phyloP scores from a whole-genome alignment of 306 rosid genomes.

The Quercus engelmannii region DNA sequence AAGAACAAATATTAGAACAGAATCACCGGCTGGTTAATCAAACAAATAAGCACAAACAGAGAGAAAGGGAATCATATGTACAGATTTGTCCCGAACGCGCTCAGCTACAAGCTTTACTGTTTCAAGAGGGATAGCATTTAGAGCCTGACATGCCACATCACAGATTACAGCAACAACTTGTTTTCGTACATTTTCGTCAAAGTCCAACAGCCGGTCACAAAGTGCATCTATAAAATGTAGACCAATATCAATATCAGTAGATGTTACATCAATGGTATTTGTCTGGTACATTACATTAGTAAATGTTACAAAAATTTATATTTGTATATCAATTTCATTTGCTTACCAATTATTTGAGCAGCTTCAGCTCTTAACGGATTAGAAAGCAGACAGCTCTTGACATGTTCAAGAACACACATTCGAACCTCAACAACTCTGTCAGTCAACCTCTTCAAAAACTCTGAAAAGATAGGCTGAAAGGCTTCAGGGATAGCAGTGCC shows the following conservation, averaged over 20 bases:
- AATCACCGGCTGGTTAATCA: slow-evolving; percentile 6
- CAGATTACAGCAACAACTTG: slow-evolving; percentile 95
- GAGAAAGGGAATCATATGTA: slow-evolving; percentile 33
- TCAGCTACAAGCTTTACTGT: slow-evolving; percentile 90
- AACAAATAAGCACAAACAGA: slow-evolving; percentile 9
- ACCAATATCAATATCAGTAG: slow-evolving; percentile 34
- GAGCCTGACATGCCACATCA: slow-evolving; percentile 76
- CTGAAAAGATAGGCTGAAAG: slow-evolving; percentile 88
- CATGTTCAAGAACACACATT: slow-evolving; percentile 83
- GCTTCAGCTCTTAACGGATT: slow-evolving; percentile 80
- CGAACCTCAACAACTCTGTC: slow-evolving; percentile 90
- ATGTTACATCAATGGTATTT: neutral
- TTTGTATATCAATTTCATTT: neutral
- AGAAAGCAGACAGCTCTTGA: slow-evolving; percentile 72
- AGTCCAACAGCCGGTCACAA: slow-evolving; percentile 93
- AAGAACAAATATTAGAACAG: slow-evolving; percentile 21
- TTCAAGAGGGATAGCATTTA: slow-evolving; percentile 67
- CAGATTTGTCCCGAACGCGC: slow-evolving; percentile 98
- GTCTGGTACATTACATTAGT: neutral
- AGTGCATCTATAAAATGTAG: slow-evolving; percentile 71
- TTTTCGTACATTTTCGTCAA: slow-evolving; percentile 87
- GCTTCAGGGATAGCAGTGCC: slow-evolving; percentile 67
- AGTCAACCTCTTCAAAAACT: slow-evolving; percentile 90
- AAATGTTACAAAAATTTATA: neutral
- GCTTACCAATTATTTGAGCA: slow-evolving; percentile 78